Percentiles rank a stretch among this genome's conserved stretches.
Evolutionary conservation across 805 yeast species (phyloP).

Genomic region (Debaryomyces maramus): DNA sequence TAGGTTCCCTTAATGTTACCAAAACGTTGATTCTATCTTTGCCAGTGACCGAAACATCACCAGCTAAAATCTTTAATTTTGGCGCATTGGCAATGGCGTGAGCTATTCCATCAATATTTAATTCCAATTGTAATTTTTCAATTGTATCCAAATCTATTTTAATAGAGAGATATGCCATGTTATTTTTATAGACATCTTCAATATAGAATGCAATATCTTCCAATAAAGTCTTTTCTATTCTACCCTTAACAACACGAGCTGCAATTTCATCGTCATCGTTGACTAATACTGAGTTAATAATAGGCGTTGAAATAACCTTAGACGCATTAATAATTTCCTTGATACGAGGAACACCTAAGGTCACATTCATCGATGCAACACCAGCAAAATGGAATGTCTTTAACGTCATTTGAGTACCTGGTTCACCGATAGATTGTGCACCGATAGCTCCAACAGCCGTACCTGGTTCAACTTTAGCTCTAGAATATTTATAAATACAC

Average conservation of each 20-base stretch:
- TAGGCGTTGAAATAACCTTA: slow-evolving; percentile 92
- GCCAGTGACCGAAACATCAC: slow-evolving; percentile 69
- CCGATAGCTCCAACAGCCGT: slow-evolving; percentile 99
- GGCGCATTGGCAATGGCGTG: slow-evolving; percentile 81
- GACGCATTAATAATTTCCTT: slow-evolving; percentile 98
- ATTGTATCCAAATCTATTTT: slow-evolving; percentile 82
- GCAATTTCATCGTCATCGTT: slow-evolving; percentile 95
- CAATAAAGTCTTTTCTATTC: slow-evolving; percentile 88
- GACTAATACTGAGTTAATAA: slow-evolving; percentile 89
- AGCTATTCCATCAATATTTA: slow-evolving; percentile 83
- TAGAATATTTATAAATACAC: slow-evolving; percentile 77
- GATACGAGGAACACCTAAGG: slow-evolving; percentile 98
- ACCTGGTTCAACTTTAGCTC: slow-evolving; percentile 96
- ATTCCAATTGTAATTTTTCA: slow-evolving; percentile 85
- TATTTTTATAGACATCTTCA: slow-evolving; percentile 89
- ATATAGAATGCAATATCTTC: slow-evolving; percentile 85
- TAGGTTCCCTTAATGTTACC: slow-evolving; percentile 45
- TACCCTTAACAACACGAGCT: slow-evolving; percentile 96
- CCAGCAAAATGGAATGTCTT: slow-evolving; percentile 97
- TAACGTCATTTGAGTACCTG: slow-evolving; percentile 98
- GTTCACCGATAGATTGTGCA: slow-evolving; percentile 98
- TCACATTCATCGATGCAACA: slow-evolving; percentile 98
- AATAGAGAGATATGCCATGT: slow-evolving; percentile 74
- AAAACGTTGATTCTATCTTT: slow-evolving; percentile 65
- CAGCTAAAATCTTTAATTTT: slow-evolving; percentile 75